These are phyloP conservation scores for Pythium biforme DNA, from an alignment of 352 stramenopile species.

Conservation along the genomic window DNA sequence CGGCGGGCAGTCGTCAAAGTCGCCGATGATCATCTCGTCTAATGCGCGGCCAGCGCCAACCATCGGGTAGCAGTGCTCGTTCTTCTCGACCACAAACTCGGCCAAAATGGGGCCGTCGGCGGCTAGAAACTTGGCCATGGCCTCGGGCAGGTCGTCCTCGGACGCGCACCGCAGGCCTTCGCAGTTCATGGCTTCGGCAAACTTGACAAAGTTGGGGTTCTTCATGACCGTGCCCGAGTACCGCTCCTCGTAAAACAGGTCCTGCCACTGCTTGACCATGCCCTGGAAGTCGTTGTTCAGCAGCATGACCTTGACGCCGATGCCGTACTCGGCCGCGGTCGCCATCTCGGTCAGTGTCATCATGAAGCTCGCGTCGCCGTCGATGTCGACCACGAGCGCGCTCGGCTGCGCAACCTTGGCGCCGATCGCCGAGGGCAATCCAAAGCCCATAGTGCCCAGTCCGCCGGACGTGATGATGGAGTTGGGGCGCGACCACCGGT, in stretches of 20 bases:
- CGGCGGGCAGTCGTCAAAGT: constrained; percentile 92
- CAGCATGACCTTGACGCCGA: constrained; percentile 95
- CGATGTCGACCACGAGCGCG: constrained; percentile 87
- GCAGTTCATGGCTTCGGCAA: constrained; percentile 93
- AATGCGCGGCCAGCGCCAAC: constrained; percentile 89
- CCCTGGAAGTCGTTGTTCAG: constrained; percentile 97
- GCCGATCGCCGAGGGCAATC: constrained; percentile 91
- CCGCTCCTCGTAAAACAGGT: constrained; percentile 95
- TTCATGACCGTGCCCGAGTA: constrained; percentile 90
- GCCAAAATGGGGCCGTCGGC: constrained; percentile 93
- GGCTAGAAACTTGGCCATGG: constrained; percentile 93
- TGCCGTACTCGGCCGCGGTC: constrained; percentile 92
- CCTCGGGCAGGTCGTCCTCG: constrained; percentile 87
- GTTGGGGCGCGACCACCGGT: constrained; percentile 93
- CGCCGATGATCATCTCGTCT: constrained; percentile 96
- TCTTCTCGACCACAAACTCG: constrained; percentile 94
- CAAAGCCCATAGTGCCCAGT: constrained; percentile 95
- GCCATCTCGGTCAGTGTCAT: constrained; percentile 97
- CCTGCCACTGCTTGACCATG: constrained; percentile 98
- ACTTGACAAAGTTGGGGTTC: constrained; percentile 93
- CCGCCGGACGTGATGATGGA: constrained; percentile 93
- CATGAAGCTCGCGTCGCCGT: constrained; percentile 95
- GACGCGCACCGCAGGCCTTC: constrained; percentile 88
- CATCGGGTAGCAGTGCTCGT: constrained; percentile 95
- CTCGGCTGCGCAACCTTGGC: constrained; percentile 92